Conservation (phyloP, 2,329 filamentous ascomycete species). For the Monosporascus sp. region DNA sequence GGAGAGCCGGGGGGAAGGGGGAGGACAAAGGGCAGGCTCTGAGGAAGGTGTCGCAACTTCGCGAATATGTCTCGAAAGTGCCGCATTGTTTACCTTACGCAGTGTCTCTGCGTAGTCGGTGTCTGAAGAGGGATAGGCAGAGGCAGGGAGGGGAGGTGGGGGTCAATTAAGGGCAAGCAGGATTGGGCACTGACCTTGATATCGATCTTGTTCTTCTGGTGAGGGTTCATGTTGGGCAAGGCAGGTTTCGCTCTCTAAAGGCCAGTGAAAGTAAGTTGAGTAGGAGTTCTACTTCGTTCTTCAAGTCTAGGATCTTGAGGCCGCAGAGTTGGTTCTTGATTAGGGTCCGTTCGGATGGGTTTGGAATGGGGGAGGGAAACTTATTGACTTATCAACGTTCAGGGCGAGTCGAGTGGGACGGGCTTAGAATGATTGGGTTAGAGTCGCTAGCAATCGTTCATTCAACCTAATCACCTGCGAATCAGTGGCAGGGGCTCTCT, state of each 20-base stretch:
- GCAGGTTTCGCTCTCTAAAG: not conserved
- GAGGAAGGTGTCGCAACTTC: no score
- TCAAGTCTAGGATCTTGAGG: not conserved
- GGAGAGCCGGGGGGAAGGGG: no score
- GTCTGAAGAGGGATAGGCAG: slow-evolving; percentile 7
- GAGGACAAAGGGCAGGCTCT: no score
- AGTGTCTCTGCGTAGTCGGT: not conserved
- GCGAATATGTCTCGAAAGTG: no score
- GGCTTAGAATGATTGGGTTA: not conserved
- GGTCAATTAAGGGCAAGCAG: slow-evolving; percentile 8
- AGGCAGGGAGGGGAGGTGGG: slow-evolving; percentile 5
- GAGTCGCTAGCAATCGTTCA: not conserved
- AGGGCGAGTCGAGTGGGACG: not conserved
- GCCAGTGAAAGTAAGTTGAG: not conserved
- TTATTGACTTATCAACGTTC: not conserved
- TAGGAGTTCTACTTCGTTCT: not conserved
- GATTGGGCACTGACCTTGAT: slow-evolving; percentile 66
- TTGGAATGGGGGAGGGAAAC: not conserved
- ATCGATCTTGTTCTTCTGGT: slow-evolving; percentile 98
- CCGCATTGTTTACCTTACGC: no score
- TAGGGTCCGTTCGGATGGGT: not conserved
- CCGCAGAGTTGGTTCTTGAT: not conserved
- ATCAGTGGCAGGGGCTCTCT: not conserved
- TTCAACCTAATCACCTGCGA: not conserved
- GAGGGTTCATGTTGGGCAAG: slow-evolving; percentile 72